Base-by-base conservation (phyloP, 148 eudicot genomes). In the Bassia scoparia region DNA sequence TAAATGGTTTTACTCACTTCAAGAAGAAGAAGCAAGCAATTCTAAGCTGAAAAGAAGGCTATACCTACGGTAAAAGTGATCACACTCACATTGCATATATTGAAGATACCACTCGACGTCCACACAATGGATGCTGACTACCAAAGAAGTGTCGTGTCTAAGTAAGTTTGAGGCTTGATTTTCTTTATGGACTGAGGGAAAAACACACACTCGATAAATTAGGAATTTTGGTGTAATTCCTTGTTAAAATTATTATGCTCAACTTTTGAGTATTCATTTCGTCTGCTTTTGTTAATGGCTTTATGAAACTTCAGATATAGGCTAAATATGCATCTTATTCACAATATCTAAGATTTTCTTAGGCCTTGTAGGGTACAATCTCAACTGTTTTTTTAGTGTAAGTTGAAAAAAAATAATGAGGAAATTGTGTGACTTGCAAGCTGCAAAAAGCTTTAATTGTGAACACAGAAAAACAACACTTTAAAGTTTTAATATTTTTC, bases 61-160 rank as follows among this genome's bases (percentile, higher is more conserved):
- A 79, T 68, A 84, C 92, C 10, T 67, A 79, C 77, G 86, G 88
- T 3, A 79, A 84, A 58, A 81, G 82, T 5, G 92, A 89, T 73
- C 75, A 69, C 64, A 85, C 76, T 75, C 97, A 97, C 1, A 75
- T 95, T 72, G 84, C 86, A 0, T 86, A 78, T 73, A 83, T 95
- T 31, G 99, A 95, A 81, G 99, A 95, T 76, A 88, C 93, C n/a
- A 95, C 99, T 60, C 80, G 94, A 38, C 80, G 71, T 18, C 86
- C 99, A 27, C 99, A 95, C 71, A 95, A 92, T 75, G 99, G 97
- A 14, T 95, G 99, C 78, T 79, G 99, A 10, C 89, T 79, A 64
- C 86, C 74, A n/a, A 94, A 94, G 86, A 72, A 80, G 62, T 89
- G 96, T 29, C 86, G 96, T 17, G 67, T 81, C 8, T 90, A 67